These are phyloP conservation scores for Lactuca saligna DNA, from an alignment of 129 eudicot species.

Conservation along the genomic window DNA sequence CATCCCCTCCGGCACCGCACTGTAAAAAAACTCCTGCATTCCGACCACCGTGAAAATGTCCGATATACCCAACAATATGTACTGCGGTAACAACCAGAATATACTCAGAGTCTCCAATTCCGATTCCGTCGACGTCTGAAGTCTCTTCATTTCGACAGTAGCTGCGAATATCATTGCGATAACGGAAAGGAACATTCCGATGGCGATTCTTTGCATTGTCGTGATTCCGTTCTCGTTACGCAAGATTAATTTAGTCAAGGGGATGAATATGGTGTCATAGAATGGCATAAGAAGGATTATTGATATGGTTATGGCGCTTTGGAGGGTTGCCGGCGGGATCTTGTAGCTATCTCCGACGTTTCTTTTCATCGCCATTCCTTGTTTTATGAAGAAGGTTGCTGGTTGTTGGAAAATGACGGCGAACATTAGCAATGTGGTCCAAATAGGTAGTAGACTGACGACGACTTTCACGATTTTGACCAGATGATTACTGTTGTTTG, in stretches of 20 bases:
- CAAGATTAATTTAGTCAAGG: slow-evolving; percentile 49
- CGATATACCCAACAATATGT: slow-evolving; percentile 69
- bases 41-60: slow-evolving; percentile 97
- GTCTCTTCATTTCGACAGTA: slow-evolving; percentile 56
- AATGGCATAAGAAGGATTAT: slow-evolving; percentile 84
- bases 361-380: slow-evolving; percentile 90
- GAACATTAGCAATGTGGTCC: slow-evolving; percentile 85
- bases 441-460: slow-evolving; percentile 63
- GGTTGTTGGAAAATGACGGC: slow-evolving; percentile 98
- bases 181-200: slow-evolving; percentile 86
- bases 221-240: slow-evolving; percentile 69
- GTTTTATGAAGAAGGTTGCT: slow-evolving; percentile 88
- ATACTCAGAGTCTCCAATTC: slow-evolving; percentile 45
- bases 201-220: slow-evolving; percentile 85
- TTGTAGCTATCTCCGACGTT: slow-evolving; percentile 74
- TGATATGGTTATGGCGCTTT: slow-evolving; percentile 84
- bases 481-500: slow-evolving; percentile 33
- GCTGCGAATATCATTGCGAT: slow-evolving; percentile 95
- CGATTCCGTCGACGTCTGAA: slow-evolving; percentile 14
- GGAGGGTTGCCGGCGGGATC: slow-evolving; percentile 96
- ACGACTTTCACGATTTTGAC: slow-evolving; percentile 49
- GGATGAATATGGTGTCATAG: slow-evolving; percentile 72
- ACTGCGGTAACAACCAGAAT: slow-evolving; percentile 86
- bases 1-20: slow-evolving; percentile 83
- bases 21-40: slow-evolving; percentile 92